Conservation (phyloP, 2,329 filamentous ascomycete genomes). For the Alternaria panax region DNA sequence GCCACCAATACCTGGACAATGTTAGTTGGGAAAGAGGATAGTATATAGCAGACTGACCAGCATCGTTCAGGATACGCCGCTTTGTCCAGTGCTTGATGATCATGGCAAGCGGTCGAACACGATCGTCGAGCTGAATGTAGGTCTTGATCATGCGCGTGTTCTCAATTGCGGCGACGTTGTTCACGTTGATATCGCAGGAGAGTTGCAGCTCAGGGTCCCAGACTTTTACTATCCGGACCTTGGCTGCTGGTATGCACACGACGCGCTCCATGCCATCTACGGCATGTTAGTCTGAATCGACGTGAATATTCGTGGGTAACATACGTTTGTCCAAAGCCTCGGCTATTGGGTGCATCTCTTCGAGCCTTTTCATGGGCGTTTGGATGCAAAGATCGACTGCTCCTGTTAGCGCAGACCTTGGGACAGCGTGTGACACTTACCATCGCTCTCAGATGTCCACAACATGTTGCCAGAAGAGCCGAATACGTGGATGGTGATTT, state of each 20-base stretch:
- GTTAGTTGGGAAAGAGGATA: conserved; percentile 26
- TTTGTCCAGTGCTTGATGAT: conserved; percentile 98
- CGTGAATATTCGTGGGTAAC: conserved; percentile 45
- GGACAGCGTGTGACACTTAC: conserved; percentile 59
- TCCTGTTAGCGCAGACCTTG: conserved; percentile 30
- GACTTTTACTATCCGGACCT: conserved; percentile 97
- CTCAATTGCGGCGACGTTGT: conserved; percentile 92
- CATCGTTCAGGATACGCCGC: conserved; percentile 90
- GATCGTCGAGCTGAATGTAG: conserved; percentile 90
- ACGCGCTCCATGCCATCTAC: conserved; percentile 96
- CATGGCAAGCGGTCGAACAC: conserved; percentile 92
- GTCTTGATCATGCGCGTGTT: conserved; percentile 98
- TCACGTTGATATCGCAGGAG: conserved; percentile 98
- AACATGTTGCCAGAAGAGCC: conserved; percentile 97
- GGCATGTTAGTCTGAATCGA: conserved; percentile 42
- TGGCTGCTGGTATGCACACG: conserved; percentile 91
- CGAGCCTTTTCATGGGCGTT: conserved; percentile 84
- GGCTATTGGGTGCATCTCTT: conserved; percentile 89
- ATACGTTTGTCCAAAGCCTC: conserved; percentile 84
- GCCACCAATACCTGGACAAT: conserved; percentile 73
- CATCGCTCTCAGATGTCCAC: conserved; percentile 94
- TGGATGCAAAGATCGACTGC: conserved; percentile 97
- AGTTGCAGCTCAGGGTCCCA: conserved; percentile 94
- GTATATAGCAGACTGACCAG: conserved; percentile 70
- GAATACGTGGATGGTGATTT: conserved; percentile 92